A percentile compares a stretch with the other conserved stretches of the same genome.
Conservation (phyloP, 2,329 filamentous ascomycete genomes). For the Sporothrix euskadiensis region DNA sequence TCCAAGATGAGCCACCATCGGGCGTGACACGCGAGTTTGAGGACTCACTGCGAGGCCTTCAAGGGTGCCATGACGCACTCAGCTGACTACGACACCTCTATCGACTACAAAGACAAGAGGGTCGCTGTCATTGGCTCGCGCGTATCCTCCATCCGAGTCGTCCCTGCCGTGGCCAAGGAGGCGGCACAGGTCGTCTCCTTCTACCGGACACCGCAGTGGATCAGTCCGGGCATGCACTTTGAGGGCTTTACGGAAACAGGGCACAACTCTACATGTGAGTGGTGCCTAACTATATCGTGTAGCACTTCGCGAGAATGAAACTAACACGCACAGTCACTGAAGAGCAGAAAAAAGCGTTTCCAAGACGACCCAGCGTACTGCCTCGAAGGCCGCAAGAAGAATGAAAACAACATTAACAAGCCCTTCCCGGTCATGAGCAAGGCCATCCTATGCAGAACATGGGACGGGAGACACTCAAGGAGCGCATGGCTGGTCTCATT, state of each 20-base stretch:
- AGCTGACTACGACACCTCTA: background rate
- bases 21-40: background rate
- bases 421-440: background rate
- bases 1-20: background rate
- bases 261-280: background rate
- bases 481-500: background rate
- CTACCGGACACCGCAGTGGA: background rate
- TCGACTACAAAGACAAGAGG: background rate
- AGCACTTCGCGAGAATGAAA: no score
- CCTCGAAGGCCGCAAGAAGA: background rate
- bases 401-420: background rate
- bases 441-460: background rate
- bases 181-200: background rate
- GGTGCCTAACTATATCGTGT: background rate
- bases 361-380: background rate
- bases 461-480: background rate
- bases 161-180: background rate
- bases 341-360: background rate
- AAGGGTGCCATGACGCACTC: background rate
- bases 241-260: background rate
- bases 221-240: background rate
- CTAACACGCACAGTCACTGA: background rate
- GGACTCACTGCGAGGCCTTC: background rate
- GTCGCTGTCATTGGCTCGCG: background rate
- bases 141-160: background rate